Evolutionary conservation across 352 stramenopile species (phyloP), one percentile per base, ranked within the genome.

Genomic region (Discostella stelligera): DNA sequence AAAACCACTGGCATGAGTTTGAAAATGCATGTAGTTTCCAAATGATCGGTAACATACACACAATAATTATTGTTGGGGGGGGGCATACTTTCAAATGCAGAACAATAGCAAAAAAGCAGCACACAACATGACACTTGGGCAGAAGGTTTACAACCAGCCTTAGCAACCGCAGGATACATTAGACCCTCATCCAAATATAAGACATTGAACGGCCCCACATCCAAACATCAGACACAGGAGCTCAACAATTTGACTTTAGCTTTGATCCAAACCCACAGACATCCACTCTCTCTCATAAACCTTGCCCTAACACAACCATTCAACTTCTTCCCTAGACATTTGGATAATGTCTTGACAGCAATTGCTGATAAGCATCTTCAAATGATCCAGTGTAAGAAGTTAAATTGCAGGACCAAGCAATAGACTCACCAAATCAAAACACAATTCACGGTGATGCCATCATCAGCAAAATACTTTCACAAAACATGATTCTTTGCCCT

Each of bases 51-150:
- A n/a, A n/a, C n/a, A n/a, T n/a, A n/a, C n/a, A n/a, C n/a, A n/a
- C n/a, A n/a, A n/a, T n/a, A n/a, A n/a, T n/a, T n/a, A n/a, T n/a
- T n/a, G n/a, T n/a, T n/a, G n/a, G 11, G 9, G 50, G 64, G 0
- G 52, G 56, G 20, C 64, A 71, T 44, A 39, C 32, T 18, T 71
- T 64, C 20, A 16, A 7, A 5, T 71, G 64, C 27, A 23, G 21
- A 20, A 16, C 5, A 41, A 32, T 0, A 71, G 27, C 11, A 71
- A 71, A 56, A 55, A 39, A 44, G 25, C 9, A 39, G 25, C 48
- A 23, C 62, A 62, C n/a, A 58, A 70, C 30, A 53, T 44, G 25
- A 56, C 14, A 23, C 23, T 0, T 56, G n/a, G 16, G 37, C 23
- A 16, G 6, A 5, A 5, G 8, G n/a, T 1, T 20, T 56, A 14